phyloP scores from a whole-genome alignment of 2,329 filamentous ascomycete genomes.

The Aspergillus udagawae region DNA sequence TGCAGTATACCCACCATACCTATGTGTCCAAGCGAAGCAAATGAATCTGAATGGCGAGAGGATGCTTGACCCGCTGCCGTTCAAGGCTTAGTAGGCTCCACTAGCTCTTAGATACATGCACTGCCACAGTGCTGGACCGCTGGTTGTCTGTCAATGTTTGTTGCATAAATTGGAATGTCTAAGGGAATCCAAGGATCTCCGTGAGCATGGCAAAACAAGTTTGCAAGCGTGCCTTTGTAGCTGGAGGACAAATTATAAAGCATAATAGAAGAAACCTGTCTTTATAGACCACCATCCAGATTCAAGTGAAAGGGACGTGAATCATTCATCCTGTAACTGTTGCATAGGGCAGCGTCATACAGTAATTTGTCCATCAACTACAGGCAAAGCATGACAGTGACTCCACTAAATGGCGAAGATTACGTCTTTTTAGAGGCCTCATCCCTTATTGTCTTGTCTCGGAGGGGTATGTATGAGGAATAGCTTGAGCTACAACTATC shows the following conservation, averaged over 20 bases:
- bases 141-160: conserved; percentile 7
- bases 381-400: not conserved
- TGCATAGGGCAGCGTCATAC: too few relatives aligned
- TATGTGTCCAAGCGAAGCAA: not conserved
- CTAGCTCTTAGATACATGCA: conserved; percentile 21
- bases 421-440: not conserved
- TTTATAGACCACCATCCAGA: too few relatives aligned
- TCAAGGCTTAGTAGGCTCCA: conserved; percentile 17
- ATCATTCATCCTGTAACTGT: too few relatives aligned
- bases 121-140: conserved; percentile 21
- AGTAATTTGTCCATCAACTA: not conserved
- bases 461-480: not conserved
- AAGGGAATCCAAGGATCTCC: conserved; percentile 9
- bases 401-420: not conserved
- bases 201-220: not conserved
- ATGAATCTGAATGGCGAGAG: conserved; percentile 11
- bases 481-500: not conserved
- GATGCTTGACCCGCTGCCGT: conserved; percentile 14
- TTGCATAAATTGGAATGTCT: conserved; percentile 10
- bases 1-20: not conserved
- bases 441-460: not conserved
- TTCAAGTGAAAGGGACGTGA: too few relatives aligned
- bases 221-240: not conserved
- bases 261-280: too few relatives aligned
- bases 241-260: not conserved